Conservation (phyloP, 202 grass and related monocot species). For the Saccharum hybrid region DNA sequence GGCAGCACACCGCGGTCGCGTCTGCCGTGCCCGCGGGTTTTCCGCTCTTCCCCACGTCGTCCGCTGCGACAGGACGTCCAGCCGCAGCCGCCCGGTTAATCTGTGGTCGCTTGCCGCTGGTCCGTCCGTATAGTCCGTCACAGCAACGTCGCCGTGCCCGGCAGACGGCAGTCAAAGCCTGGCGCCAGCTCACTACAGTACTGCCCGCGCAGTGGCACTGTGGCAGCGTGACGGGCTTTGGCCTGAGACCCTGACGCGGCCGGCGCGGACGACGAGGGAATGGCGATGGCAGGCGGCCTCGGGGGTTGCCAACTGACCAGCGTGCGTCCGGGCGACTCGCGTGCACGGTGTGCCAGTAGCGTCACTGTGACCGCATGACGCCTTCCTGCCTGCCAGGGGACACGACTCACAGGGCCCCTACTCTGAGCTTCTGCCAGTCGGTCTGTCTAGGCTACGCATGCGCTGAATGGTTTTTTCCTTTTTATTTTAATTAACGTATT, state of each 20-base stretch:
- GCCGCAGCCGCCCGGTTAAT: background rate
- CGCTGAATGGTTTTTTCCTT: no score
- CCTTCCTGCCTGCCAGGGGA: constrained; percentile 32
- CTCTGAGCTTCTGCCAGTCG: background rate
- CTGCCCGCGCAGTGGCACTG: background rate
- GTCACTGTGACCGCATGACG: constrained; percentile 44
- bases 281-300: constrained; percentile 13
- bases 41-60: constrained; percentile 33
- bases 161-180: constrained; percentile 41
- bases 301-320: constrained; percentile 17
- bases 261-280: constrained; percentile 46
- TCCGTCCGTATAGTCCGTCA: background rate
- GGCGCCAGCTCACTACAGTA: background rate
- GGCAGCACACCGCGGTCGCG: background rate
- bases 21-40: constrained; percentile 16
- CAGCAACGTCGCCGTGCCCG: constrained; percentile 3
- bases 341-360: constrained; percentile 13
- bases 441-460: no score
- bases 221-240: constrained; percentile 31
- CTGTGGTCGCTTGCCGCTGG: background rate
- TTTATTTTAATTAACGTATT: no score
- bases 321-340: constrained; percentile 45
- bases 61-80: constrained; percentile 25
- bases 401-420: constrained; percentile 13
- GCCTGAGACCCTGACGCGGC: constrained; percentile 6